Conservation (phyloP, 106 monocot species). For the Acorus calamus region DNA sequence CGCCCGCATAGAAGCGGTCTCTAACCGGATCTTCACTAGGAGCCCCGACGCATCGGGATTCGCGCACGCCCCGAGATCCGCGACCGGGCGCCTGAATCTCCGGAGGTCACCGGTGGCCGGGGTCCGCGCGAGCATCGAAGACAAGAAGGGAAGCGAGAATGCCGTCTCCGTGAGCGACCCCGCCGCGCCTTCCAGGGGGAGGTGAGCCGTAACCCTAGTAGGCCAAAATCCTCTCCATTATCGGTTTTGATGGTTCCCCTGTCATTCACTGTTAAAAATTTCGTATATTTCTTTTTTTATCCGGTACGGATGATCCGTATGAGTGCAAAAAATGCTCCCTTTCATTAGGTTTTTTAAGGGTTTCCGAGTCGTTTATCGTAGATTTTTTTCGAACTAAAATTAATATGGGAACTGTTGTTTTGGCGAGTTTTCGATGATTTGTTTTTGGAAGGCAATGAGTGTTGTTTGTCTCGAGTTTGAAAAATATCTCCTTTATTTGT, state of each 20-base stretch:
- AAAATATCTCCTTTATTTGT: too few relatives aligned
- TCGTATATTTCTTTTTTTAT: too few relatives aligned
- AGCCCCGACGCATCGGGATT: not conserved
- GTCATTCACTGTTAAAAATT: too few relatives aligned
- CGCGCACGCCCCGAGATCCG: not conserved
- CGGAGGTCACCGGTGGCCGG: not conserved
- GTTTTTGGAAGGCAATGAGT: too few relatives aligned
- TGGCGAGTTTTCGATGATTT: too few relatives aligned
- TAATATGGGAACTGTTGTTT: too few relatives aligned
- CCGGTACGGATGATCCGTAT: too few relatives aligned
- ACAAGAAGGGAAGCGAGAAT: not conserved
- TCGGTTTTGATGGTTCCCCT: not conserved
- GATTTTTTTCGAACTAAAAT: too few relatives aligned
- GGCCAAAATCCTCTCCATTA: not conserved
- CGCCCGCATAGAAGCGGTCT: not conserved
- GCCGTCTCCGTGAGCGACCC: not conserved
- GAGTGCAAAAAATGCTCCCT: too few relatives aligned
- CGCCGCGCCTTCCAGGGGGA: not conserved
- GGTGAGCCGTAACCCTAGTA: not conserved
- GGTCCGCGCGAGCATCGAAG: constrained; percentile 4
- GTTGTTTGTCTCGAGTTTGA: too few relatives aligned
- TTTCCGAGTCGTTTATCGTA: too few relatives aligned
- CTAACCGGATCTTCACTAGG: not conserved
- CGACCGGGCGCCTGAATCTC: not conserved
- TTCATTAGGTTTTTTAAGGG: too few relatives aligned